These are phyloP conservation scores for Clavispora fructus DNA, from an alignment of 805 yeast species.

Conservation along the genomic window DNA sequence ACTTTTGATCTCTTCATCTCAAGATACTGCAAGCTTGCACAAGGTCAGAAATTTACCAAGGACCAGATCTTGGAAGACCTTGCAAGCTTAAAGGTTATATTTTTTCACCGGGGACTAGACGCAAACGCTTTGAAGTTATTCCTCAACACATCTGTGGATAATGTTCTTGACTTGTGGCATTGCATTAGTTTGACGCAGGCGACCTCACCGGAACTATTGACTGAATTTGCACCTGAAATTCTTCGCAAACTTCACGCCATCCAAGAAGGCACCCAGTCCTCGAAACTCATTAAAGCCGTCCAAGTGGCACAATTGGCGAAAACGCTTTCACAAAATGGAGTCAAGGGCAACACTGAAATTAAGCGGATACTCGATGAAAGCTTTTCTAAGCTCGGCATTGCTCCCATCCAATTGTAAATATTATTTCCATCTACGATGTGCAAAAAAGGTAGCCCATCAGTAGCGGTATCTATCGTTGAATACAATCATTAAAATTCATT, in stretches of 20 bases:
- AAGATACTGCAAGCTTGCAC: slow-evolving; percentile 10
- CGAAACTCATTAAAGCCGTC: slow-evolving; percentile 11
- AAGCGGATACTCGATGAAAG: not conserved
- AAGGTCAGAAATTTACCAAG: slow-evolving; percentile 2
- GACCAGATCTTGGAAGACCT: slow-evolving; percentile 18
- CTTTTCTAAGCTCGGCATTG: not conserved
- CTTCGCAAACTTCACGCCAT: slow-evolving; percentile 15
- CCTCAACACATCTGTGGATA: slow-evolving; percentile 17
- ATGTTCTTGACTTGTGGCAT: slow-evolving; percentile 23
- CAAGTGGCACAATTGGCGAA: slow-evolving; percentile 18
- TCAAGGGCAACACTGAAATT: not conserved
- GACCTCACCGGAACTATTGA: slow-evolving; percentile 8
- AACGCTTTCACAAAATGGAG: not conserved
- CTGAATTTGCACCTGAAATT: slow-evolving; percentile 15
- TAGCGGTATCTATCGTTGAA: no score
- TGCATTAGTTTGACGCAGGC: slow-evolving; percentile 18
- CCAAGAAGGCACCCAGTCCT: slow-evolving; percentile 4
- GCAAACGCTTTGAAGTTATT: slow-evolving; percentile 17
- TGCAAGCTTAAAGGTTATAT: slow-evolving; percentile 20
- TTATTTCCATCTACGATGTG: not conserved
- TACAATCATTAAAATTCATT: not conserved
- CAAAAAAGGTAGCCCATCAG: not conserved
- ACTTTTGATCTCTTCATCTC: slow-evolving; percentile 18
- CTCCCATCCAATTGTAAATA: not conserved
- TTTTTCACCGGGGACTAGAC: slow-evolving; percentile 21